Evolutionary conservation across 768 basidiomycete genomes (phyloP).

Genomic region (Pleurotus tuber-regium): DNA sequence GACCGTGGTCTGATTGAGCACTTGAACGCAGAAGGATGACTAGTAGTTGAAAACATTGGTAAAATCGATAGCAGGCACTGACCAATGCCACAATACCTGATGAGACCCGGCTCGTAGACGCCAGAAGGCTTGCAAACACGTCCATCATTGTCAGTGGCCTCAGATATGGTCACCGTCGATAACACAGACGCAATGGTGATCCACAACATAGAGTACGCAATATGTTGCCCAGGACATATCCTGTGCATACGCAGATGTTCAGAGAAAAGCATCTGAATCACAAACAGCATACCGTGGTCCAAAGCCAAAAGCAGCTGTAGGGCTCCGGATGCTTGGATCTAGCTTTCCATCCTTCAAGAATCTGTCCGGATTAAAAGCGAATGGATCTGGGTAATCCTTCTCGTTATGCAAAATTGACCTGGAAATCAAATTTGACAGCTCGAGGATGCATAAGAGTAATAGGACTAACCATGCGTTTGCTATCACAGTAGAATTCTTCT

Average conservation of each 20-base stretch:
- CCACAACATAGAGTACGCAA: conserved; percentile 10
- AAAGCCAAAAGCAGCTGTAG: conserved; percentile 37
- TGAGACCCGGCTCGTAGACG: not conserved
- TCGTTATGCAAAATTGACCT: conserved; percentile 35
- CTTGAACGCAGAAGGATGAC: conserved; percentile 25
- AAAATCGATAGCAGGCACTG: not conserved
- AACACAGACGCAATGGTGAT: conserved; percentile 11
- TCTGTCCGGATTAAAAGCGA: conserved; percentile 41
- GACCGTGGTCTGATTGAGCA: conserved; percentile 28
- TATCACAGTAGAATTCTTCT: conserved; percentile 36
- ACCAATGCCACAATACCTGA: not conserved
- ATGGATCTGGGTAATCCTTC: conserved; percentile 32
- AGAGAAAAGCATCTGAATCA: not conserved
- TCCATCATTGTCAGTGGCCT: not conserved
- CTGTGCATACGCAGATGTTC: conserved; percentile 4
- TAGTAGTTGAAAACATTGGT: not conserved
- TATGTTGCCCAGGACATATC: conserved; percentile 6
- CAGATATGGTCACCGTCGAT: conserved; percentile 4
- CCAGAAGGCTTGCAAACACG: not conserved
- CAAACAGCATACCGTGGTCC: conserved; percentile 16
- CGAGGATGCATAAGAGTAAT: not conserved
- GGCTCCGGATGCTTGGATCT: conserved; percentile 30
- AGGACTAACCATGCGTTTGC: conserved; percentile 31
- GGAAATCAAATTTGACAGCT: not conserved
- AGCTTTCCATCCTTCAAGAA: conserved; percentile 41